Percentiles rank a stretch among this genome's conserved stretches.
These are phyloP conservation scores for button mushroom (Agaricus bisporus) DNA, from an alignment of 768 basidiomycete species.

Conservation along the genomic window DNA sequence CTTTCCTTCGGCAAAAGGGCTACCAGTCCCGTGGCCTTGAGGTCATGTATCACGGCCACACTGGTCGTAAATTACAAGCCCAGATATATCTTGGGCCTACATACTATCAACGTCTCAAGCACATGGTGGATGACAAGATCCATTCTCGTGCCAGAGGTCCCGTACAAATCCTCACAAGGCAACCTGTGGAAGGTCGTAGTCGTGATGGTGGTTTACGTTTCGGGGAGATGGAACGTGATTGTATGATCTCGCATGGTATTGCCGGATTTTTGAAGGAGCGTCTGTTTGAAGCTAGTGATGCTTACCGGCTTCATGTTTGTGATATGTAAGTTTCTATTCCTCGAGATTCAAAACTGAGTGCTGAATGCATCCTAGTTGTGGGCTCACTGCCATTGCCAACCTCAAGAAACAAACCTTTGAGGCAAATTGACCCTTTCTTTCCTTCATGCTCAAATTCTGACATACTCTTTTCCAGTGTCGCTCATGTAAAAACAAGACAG, in stretches of 20 bases:
- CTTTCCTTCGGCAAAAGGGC: conserved; percentile 78
- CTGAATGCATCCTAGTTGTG: conserved; percentile 54
- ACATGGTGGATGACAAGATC: conserved; percentile 99
- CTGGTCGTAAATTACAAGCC: conserved; percentile 95
- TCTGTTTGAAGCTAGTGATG: conserved; percentile 88
- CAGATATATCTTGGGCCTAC: conserved; percentile 98
- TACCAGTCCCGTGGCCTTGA: conserved; percentile 98
- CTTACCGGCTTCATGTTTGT: conserved; percentile 92
- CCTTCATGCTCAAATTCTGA: background rate
- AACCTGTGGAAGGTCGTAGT: conserved; percentile 98
- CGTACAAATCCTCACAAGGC: conserved; percentile 94
- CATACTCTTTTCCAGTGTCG: conserved; percentile 53
- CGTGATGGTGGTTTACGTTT: conserved; percentile 98
- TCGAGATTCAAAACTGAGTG: background rate
- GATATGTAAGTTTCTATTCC: conserved; percentile 66
- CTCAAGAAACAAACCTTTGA: conserved; percentile 99
- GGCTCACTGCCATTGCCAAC: conserved; percentile 95
- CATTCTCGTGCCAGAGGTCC: conserved; percentile 97
- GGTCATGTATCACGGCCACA: conserved; percentile 98
- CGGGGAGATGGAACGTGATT: conserved; percentile 99
- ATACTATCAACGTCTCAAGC: conserved; percentile 97
- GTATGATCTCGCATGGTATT: conserved; percentile 99
- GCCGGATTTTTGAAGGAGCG: conserved; percentile 98
- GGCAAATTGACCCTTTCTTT: conserved; percentile 24
- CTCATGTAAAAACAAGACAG: conserved; percentile 95